phyloP scores from a whole-genome alignment of 2,329 filamentous ascomycete species.

The Penicillium aurantiogriseum region DNA sequence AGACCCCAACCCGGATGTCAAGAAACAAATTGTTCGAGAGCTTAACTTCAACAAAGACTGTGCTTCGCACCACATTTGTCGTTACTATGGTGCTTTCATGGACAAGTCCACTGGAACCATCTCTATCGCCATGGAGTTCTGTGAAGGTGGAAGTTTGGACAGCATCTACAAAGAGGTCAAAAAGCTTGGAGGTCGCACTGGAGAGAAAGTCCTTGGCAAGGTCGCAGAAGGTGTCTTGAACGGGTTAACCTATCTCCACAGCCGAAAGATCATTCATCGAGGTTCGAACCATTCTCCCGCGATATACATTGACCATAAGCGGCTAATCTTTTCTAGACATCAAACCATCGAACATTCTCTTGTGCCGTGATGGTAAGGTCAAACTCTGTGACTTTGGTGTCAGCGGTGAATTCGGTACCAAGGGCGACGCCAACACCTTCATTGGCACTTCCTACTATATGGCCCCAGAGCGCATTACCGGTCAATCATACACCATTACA shows the following conservation, averaged over 20 bases:
- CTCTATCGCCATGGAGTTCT: constrained; percentile 98
- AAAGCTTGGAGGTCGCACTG: constrained; percentile 87
- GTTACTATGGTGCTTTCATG: constrained; percentile 95
- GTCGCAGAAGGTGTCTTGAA: constrained; percentile 92
- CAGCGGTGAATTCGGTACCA: constrained; percentile 95
- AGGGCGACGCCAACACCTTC: constrained; percentile 97
- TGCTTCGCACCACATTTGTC: constrained; percentile 91
- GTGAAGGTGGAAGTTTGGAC: constrained; percentile 92
- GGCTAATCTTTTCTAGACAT: constrained; percentile 61
- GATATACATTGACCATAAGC: background rate
- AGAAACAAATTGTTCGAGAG: constrained; percentile 96
- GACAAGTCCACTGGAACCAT: constrained; percentile 96
- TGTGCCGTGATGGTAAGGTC: constrained; percentile 88
- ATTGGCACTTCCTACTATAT: constrained; percentile 99
- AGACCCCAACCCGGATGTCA: constrained; percentile 94
- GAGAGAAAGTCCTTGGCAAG: constrained; percentile 96
- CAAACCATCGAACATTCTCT: constrained; percentile 94
- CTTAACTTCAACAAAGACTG: constrained; percentile 98
- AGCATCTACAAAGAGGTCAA: constrained; percentile 98
- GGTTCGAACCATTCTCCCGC: constrained; percentile 36
- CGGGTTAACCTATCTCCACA: constrained; percentile 91
- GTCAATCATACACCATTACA: constrained; percentile 96
- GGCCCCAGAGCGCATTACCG: constrained; percentile 96
- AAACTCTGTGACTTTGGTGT: constrained; percentile 99
- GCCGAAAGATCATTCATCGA: constrained; percentile 94